Conservation (phyloP, 2,329 filamentous ascomycete species). For the Rhynchosporium graminicola region DNA sequence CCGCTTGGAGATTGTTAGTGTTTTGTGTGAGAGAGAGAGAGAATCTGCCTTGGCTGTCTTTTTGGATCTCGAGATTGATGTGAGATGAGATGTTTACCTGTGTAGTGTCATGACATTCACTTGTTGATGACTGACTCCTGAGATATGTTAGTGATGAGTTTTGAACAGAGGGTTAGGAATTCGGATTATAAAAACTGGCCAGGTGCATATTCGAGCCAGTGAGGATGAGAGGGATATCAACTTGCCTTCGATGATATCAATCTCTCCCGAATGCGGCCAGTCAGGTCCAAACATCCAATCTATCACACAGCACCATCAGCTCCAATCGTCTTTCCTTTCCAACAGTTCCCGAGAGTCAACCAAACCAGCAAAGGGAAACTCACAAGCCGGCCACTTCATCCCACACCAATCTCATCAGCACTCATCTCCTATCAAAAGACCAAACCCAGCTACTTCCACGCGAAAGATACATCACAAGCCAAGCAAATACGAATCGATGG, state of each 20-base stretch:
- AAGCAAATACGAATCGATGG: background rate
- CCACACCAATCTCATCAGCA: background rate
- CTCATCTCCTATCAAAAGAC: background rate
- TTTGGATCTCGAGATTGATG: conserved; percentile 48
- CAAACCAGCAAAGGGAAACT: conserved; percentile 6
- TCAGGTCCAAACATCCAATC: conserved; percentile 52
- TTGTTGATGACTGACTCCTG: conserved; percentile 37
- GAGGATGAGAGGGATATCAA: conserved; percentile 44
- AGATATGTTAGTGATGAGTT: conserved; percentile 45
- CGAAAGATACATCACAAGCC: too few relatives aligned
- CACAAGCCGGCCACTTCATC: conserved; percentile 63
- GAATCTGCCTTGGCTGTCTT: conserved; percentile 44
- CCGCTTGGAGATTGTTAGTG: background rate
- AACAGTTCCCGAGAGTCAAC: background rate
- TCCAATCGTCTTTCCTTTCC: background rate
- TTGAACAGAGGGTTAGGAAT: background rate
- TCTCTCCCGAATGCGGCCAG: conserved; percentile 65
- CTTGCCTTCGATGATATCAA: conserved; percentile 68
- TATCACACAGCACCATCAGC: conserved; percentile 5
- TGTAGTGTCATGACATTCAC: conserved; percentile 21
- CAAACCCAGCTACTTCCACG: too few relatives aligned
- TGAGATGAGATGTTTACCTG: conserved; percentile 50
- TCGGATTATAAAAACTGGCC: background rate
- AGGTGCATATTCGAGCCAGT: background rate
- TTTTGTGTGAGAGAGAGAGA: conserved; percentile 48